Conservation (phyloP, 73 alveolate genomes). For the Symbiodinium natans region DNA sequence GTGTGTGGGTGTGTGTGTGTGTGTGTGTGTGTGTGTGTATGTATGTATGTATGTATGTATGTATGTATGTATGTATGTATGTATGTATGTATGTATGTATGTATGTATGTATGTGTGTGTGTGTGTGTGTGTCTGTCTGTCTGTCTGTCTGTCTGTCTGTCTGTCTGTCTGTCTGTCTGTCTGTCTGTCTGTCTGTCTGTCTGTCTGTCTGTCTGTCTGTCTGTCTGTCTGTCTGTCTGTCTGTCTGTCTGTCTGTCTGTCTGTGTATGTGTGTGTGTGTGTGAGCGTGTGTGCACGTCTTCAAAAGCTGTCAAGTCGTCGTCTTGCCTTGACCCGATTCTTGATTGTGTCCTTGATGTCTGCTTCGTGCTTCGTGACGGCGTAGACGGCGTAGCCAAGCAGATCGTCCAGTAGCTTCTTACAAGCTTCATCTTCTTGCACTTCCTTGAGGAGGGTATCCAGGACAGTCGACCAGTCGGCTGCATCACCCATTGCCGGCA, state of each 20-base stretch:
- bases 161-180: no score
- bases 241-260: background rate
- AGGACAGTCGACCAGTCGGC: slow-evolving; percentile 26
- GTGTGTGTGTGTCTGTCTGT: no score
- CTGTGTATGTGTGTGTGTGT: background rate
- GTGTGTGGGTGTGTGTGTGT: no score
- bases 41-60: background rate
- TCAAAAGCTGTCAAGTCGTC: background rate
- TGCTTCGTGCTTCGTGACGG: slow-evolving; percentile 54
- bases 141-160: no score
- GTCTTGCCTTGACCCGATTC: slow-evolving; percentile 39
- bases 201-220: no score
- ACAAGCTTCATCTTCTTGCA: slow-evolving; percentile 65
- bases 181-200: no score
- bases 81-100: background rate
- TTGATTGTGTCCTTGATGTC: slow-evolving; percentile 72
- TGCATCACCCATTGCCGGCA: slow-evolving; percentile 32
- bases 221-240: no score
- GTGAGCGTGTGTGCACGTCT: no score
- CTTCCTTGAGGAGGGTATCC: slow-evolving; percentile 77
- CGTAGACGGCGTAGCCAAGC: slow-evolving; percentile 65
- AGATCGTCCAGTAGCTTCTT: slow-evolving; percentile 32
- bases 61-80: background rate
- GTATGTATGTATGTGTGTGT: background rate
- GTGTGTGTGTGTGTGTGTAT: background rate